Percentiles rank a stretch among this genome's conserved stretches.
Evolutionary conservation across 352 stramenopile species (phyloP).

Genomic region (Globisporangium yorkense): DNA sequence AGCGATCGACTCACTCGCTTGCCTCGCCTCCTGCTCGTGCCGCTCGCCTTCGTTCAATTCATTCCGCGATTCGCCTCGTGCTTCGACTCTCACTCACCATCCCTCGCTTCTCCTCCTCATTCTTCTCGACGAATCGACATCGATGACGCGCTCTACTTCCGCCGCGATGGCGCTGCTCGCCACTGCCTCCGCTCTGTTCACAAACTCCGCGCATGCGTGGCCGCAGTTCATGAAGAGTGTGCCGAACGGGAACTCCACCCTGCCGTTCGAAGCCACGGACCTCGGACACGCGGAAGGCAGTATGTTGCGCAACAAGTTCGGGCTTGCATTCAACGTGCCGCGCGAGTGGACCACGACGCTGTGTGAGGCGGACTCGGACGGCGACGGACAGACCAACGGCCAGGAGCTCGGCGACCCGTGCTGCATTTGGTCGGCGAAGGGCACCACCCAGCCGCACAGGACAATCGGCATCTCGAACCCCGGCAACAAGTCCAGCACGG

Average conservation of each 20-base stretch:
- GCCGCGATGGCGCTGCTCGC: neutral
- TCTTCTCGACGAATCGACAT: neutral
- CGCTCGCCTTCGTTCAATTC: neutral
- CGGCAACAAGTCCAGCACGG: neutral
- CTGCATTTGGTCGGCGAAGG: conserved; percentile 19
- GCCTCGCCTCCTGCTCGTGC: too few relatives aligned
- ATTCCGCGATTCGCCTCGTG: neutral
- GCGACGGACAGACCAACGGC: conserved; percentile 48
- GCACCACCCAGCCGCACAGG: neutral
- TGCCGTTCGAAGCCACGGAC: neutral
- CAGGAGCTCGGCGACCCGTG: conserved; percentile 49
- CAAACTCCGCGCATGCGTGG: neutral
- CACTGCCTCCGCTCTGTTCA: neutral
- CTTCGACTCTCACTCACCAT: neutral
- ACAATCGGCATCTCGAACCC: neutral
- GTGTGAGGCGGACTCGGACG: conserved; percentile 30
- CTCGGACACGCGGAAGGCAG: neutral
- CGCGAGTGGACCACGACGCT: conserved; percentile 23
- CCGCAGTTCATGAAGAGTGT: neutral
- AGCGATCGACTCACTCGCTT: too few relatives aligned
- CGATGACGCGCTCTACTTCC: too few relatives aligned
- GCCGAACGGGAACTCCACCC: neutral
- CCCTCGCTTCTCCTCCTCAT: neutral
- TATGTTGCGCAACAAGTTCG: neutral
- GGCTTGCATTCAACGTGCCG: neutral